These are phyloP conservation scores for Gastrodia elata DNA, from an alignment of 106 monocot species.

Conservation along the genomic window DNA sequence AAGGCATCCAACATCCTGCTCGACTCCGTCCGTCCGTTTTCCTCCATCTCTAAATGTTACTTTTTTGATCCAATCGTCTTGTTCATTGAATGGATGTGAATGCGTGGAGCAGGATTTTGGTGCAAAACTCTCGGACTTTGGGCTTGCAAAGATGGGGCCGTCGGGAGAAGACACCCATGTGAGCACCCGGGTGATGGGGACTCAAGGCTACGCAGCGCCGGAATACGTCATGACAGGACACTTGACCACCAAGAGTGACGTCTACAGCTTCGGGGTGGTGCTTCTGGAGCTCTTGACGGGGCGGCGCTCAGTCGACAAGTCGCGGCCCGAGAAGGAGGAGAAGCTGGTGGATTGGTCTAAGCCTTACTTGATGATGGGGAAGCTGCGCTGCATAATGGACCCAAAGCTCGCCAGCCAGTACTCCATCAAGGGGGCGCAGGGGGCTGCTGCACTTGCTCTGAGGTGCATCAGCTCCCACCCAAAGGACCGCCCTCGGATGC, in stretches of 20 bases:
- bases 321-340: slow-evolving; percentile 51
- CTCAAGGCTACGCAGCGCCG: slow-evolving; percentile 72
- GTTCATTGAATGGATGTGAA: background rate
- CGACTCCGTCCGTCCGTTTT: slow-evolving; percentile 34
- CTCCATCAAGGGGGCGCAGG: slow-evolving; percentile 58
- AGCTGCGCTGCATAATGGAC: slow-evolving; percentile 72
- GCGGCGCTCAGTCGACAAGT: slow-evolving; percentile 64
- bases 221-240: slow-evolving; percentile 83
- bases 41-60: background rate
- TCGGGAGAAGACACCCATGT: slow-evolving; percentile 71
- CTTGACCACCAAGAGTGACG: slow-evolving; percentile 70
- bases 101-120: slow-evolving; percentile 30
- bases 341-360: slow-evolving; percentile 79
- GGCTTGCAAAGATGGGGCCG: slow-evolving; percentile 70
- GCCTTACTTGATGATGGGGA: slow-evolving; percentile 50
- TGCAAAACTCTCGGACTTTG: slow-evolving; percentile 69
- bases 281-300: slow-evolving; percentile 76
- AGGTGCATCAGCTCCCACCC: slow-evolving; percentile 62
- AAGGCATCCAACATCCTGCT: slow-evolving; percentile 70
- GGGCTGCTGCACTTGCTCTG: slow-evolving; percentile 43
- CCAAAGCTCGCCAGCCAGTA: slow-evolving; percentile 66
- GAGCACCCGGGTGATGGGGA: slow-evolving; percentile 67
- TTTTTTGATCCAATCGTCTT: background rate
- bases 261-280: slow-evolving; percentile 85
- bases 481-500: slow-evolving; percentile 75